Evolutionary conservation across 2,329 filamentous ascomycete species (phyloP), one percentile per base, ranked within the genome.

Genomic region (Lasiodiplodia gonubiensis): DNA sequence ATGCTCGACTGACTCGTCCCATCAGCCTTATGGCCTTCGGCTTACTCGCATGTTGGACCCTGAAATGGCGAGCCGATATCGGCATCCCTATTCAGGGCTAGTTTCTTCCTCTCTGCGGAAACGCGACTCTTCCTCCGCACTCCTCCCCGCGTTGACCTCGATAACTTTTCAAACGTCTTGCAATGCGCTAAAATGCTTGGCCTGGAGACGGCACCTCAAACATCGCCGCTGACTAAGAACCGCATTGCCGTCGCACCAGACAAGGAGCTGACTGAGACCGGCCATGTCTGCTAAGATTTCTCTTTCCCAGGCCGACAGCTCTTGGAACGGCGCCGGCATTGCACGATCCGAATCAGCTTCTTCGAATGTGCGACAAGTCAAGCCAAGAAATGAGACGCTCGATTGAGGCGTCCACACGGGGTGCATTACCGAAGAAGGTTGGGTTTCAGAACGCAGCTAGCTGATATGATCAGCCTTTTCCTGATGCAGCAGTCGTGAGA

Each of bases 41-140:
- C 21, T 51, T 30, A 63, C 59, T 63, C 59, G 46, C 33, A 30
- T 12, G 16, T 11, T 60, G 57, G 57, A 49, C 57, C 57, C 57
- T 60, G 57, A 23, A 27, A 33, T 11, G 25, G 57, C 39, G 48
- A 30, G 11, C 59, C 59, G 59, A 63, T 63, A 37, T 16, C 59
- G 59, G 42, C 27, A 37, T 7, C 33, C 21, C 39, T 10, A 2
- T 49, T 61, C n/a, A 1, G 57, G 54, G 11, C 16, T 59, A 61
- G 39, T 42, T 8, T 39, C 35, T 25, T 30, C 30, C 49, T 30
- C n/a, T n/a, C n/a, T n/a, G n/a, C n/a, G 18, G 48, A 18, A 23
- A 51, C 23, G 14, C 3, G 12, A 21, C 52, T 35, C 14, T 30
- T 4, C 2, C 25, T 33, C 27, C 21, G 14, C 27, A n/a, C 4